These are phyloP conservation scores for Diaporthe batatas DNA, from an alignment of 2,329 filamentous ascomycete genomes.

Conservation along the genomic window DNA sequence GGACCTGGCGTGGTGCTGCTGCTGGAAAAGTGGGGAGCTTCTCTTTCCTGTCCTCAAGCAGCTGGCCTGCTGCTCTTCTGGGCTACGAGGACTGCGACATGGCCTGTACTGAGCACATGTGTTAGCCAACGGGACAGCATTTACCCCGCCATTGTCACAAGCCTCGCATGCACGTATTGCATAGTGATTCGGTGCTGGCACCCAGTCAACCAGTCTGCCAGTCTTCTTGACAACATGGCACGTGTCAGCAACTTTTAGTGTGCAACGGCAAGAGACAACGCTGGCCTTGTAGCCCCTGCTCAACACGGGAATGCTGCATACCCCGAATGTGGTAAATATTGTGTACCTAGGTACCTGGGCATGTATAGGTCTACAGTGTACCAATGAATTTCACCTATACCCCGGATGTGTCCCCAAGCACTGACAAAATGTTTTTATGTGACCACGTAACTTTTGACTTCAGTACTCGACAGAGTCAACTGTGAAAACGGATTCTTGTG, in stretches of 20 bases:
- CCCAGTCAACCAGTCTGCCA: too few species aligned
- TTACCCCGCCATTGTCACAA: slow-evolving; percentile 34
- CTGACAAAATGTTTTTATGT: neutral
- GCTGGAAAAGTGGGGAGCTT: slow-evolving; percentile 23
- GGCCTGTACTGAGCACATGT: neutral
- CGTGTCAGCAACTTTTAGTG: slow-evolving; percentile 6
- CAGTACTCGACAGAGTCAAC: neutral
- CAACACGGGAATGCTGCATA: neutral
- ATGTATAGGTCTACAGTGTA: neutral
- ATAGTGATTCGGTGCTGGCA: neutral
- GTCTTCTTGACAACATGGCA: slow-evolving; percentile 2
- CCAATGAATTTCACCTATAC: neutral
- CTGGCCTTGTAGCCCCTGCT: neutral
- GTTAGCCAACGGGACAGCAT: slow-evolving; percentile 14
- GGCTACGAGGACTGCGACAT: neutral
- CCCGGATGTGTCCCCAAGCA: neutral
- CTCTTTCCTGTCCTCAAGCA: slow-evolving; percentile 3
- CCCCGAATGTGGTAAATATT: neutral
- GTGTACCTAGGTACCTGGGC: too few species aligned
- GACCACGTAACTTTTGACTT: too few species aligned
- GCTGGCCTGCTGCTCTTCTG: neutral
- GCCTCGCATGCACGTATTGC: slow-evolving; percentile 21
- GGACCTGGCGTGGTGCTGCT: neutral
- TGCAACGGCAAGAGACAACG: neutral
- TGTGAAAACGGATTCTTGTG: slow-evolving; percentile 10